Percentiles rank a stretch among this genome's conserved stretches.
Evolutionary conservation across 345 rosid species (phyloP).

Genomic region (Salix dunnii): DNA sequence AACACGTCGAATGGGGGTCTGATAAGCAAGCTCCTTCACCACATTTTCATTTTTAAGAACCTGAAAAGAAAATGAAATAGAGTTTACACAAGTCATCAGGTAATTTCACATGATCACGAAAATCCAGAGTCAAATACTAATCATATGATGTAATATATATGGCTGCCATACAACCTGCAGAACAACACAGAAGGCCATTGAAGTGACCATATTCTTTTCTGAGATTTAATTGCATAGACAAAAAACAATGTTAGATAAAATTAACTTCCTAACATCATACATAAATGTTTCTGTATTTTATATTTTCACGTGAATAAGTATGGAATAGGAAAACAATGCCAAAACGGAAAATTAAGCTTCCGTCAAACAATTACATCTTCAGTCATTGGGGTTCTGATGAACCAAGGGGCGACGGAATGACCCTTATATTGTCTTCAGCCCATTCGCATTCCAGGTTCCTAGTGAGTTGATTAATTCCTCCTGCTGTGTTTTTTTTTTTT

Average conservation of each 20-base stretch:
- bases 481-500: not conserved
- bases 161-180: not conserved
- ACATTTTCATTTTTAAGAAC: not conserved
- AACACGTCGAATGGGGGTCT: not conserved
- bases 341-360: not conserved
- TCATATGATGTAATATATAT: not conserved
- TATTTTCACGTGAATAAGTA: not conserved
- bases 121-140: not conserved
- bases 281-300: not conserved
- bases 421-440: not conserved
- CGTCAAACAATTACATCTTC: not conserved
- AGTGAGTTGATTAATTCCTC: not conserved
- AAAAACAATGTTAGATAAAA: not conserved
- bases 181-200: not conserved
- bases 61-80: not conserved
- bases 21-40: not conserved
- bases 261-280: not conserved
- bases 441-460: slow-evolving; percentile 1
- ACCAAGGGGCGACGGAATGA: not conserved
- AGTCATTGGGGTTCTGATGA: not conserved
- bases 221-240: not conserved
- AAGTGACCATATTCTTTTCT: not conserved
- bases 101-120: not conserved
- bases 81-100: not conserved
- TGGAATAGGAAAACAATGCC: not conserved